Conservation (phyloP, 2,329 filamentous ascomycete genomes). For the Epichloe baconii region DNA sequence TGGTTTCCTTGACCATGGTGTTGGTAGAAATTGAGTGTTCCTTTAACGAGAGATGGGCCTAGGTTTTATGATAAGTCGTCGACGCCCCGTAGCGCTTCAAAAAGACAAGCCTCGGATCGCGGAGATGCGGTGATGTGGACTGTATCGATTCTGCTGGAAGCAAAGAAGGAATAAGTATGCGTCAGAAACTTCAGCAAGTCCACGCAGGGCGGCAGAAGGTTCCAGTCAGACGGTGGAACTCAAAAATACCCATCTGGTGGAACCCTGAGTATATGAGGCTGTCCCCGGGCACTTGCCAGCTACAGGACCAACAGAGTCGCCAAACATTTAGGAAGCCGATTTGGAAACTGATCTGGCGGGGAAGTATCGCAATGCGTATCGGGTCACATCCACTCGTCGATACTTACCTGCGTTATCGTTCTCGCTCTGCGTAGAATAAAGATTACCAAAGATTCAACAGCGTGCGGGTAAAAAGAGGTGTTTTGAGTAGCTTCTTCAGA, state of each 20-base stretch:
- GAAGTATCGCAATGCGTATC: not conserved
- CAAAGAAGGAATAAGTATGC: not conserved
- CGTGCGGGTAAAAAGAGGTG: not conserved
- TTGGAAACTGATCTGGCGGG: not conserved
- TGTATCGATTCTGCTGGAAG: not conserved
- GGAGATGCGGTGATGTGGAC: not conserved
- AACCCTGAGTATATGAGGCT: not conserved
- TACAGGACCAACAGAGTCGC: not conserved
- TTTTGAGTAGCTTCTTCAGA: not conserved
- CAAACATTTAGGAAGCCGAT: not conserved
- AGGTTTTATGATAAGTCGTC: conserved; percentile 1
- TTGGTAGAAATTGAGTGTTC: conserved; percentile 7
- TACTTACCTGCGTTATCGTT: not conserved
- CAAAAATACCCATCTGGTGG: not conserved
- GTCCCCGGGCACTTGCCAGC: not conserved
- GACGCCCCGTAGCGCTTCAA: conserved; percentile 3
- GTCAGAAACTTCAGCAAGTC: not conserved
- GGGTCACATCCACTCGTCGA: not conserved
- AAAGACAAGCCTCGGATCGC: not conserved
- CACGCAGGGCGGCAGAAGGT: not conserved
- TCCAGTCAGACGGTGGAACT: not conserved
- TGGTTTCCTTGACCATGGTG: conserved; percentile 68
- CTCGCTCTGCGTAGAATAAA: not conserved
- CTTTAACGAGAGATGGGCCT: conserved; percentile 1
- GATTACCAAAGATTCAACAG: not conserved